These are phyloP conservation scores for Helotiales sp. DNA, from an alignment of 2,329 filamentous ascomycete genomes.

Conservation along the genomic window DNA sequence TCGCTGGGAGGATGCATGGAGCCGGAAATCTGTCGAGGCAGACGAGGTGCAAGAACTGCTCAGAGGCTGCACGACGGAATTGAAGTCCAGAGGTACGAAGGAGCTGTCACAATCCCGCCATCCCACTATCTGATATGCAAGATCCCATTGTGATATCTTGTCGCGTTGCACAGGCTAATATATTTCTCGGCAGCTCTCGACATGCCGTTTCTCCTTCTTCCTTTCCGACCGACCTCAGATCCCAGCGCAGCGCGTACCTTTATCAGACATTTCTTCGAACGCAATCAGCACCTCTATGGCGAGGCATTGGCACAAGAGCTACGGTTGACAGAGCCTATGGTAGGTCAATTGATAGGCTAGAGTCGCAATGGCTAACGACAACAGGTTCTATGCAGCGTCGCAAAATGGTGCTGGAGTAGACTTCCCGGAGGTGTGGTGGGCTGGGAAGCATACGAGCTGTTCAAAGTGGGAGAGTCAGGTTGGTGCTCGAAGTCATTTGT, in stretches of 20 bases:
- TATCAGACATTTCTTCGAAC: conserved; percentile 87
- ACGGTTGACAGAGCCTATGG: conserved; percentile 90
- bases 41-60: conserved; percentile 91
- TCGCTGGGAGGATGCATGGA: conserved; percentile 86
- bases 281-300: conserved; percentile 62
- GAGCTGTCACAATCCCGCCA: conserved; percentile 15
- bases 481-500: conserved; percentile 32
- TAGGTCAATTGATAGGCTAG: conserved; percentile 44
- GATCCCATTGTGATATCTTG: conserved; percentile 15
- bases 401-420: conserved; percentile 99
- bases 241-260: conserved; percentile 90
- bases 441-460: conserved; percentile 96
- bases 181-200: conserved; percentile 67
- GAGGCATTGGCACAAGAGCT: conserved; percentile 79
- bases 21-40: conserved; percentile 76
- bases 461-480: conserved; percentile 93
- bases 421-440: conserved; percentile 88
- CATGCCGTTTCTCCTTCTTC: conserved; percentile 87
- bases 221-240: conserved; percentile 91
- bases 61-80: conserved; percentile 80
- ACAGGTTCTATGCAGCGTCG: conserved; percentile 86
- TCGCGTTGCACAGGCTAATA: conserved; percentile 28
- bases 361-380: conserved; percentile 27
- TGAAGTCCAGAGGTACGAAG: conserved; percentile 85
- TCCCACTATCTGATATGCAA: conserved; percentile 31